Conservation (phyloP, 179 eudicot genomes). For the Pouteria campechiana region DNA sequence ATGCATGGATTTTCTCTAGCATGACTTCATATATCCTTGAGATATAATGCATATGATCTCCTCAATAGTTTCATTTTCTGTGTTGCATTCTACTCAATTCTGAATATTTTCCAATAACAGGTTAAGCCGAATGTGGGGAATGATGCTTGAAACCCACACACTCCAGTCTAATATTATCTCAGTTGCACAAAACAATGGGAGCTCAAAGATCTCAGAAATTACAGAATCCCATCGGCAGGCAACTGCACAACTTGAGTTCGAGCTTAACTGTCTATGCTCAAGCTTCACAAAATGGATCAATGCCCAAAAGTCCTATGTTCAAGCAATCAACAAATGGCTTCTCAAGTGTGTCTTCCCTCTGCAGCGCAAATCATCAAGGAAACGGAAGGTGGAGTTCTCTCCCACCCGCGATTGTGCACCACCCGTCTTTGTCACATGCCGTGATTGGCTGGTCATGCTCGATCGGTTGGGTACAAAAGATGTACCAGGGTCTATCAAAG, state of each 20-base stretch:
- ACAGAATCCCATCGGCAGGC: slow-evolving; percentile 52
- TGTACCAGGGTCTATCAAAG: slow-evolving; percentile 43
- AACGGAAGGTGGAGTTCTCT: slow-evolving; percentile 20
- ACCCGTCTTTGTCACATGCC: slow-evolving; percentile 65
- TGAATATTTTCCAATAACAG: slow-evolving; percentile 21
- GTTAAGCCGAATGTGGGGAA: slow-evolving; percentile 83
- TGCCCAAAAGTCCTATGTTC: slow-evolving; percentile 53
- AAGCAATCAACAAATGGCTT: slow-evolving; percentile 69
- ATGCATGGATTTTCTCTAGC: not conserved
- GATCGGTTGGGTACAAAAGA: slow-evolving; percentile 32
- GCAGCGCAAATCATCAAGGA: slow-evolving; percentile 34
- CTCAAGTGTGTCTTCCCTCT: slow-evolving; percentile 44
- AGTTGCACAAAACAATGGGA: slow-evolving; percentile 22
- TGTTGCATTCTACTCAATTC: not conserved
- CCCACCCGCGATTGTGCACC: slow-evolving; percentile 46
- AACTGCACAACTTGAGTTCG: slow-evolving; percentile 31
- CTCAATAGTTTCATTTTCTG: not conserved
- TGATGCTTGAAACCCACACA: slow-evolving; percentile 81
- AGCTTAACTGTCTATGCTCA: slow-evolving; percentile 33
- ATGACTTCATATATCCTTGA: not conserved
- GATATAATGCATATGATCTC: not conserved
- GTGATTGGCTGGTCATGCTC: slow-evolving; percentile 63
- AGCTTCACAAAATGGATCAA: slow-evolving; percentile 71
- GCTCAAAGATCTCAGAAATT: slow-evolving; percentile 31
- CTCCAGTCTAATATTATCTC: slow-evolving; percentile 54